Base-by-base conservation (phyloP, 108 stramenopile genomes). In the Skeletonema potamos region DNA sequence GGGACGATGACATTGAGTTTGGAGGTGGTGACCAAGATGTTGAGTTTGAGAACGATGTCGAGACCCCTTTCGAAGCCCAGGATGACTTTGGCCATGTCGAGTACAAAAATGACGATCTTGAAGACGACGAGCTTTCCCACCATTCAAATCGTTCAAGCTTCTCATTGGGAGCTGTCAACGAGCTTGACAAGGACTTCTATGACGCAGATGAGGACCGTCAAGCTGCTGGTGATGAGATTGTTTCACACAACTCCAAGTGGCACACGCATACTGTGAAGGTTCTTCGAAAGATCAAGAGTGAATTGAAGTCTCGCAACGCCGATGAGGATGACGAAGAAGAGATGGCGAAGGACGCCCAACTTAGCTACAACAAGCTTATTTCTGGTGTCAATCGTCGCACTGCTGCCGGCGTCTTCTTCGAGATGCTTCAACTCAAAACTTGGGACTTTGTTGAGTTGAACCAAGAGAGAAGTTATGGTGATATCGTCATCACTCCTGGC, bases 401-500 rank as follows among this genome's bases (percentile, higher is more conserved):
- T 58, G 97, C 95, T 8, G 87, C 92, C 1, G 78, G 84, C 39
- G 91, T 89, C 62, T 98, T 98, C 68, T 94, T 96, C 39, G 96
- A 98, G 62, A 80, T 96, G 66, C 80, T 98, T 44, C 94, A 94
- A 76, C 89, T 98, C 71, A 97, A 99, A 83, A 98, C 98, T 10
- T 98, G 97, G 98, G 97, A 97, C 84, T 97, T 88, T 70, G 86
- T 99, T 44, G 93, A 97, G 60, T 66, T 98, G 62, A 82, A 88
- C 15, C 99, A 99, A 84, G 77, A 88, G 12, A 84, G 85, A 51
- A 73, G 89, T 66, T 99, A 95, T 76, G 98, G 96, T 13, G 94
- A 96, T 64, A 98, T 99, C 61, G 30, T 28, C 7, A 82, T 93
- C 56, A 73, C 74, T 10, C 67, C 84, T 41, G 90, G 86, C 27